Percentiles rank a stretch among this genome's conserved stretches.
phyloP scores from a whole-genome alignment of 345 rosid species.

The Salix exigua region DNA sequence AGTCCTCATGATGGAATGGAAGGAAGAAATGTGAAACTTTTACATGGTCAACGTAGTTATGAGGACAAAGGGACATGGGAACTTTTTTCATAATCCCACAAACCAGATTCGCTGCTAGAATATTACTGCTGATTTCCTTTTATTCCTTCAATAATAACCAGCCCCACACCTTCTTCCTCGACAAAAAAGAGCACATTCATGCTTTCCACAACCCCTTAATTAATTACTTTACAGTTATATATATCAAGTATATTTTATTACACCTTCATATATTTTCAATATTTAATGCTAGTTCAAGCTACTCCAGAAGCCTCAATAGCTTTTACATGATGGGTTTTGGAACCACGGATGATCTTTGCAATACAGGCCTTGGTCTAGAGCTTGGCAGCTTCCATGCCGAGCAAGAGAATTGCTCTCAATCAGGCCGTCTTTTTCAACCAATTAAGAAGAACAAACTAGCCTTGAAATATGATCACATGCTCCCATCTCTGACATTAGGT shows the following conservation, averaged over 20 bases:
- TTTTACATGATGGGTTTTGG: constrained; percentile 21
- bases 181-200: not conserved
- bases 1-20: not conserved
- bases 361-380: constrained; percentile 35
- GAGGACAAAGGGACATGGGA: constrained; percentile 10
- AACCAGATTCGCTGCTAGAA: not conserved
- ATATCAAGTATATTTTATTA: too few relatives aligned
- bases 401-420: not conserved
- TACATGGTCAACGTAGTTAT: constrained; percentile 18
- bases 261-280: not conserved
- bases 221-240: not conserved
- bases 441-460: constrained; percentile 21
- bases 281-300: constrained; percentile 1
- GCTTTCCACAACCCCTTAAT: constrained; percentile 5
- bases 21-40: not conserved
- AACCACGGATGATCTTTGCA: constrained; percentile 20
- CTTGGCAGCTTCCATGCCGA: constrained; percentile 19
- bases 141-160: not conserved
- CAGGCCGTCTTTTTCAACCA: constrained; percentile 5
- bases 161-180: not conserved
- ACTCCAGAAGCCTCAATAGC: not conserved
- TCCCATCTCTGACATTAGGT: constrained; percentile 44
- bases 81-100: constrained; percentile 7
- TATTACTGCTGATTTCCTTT: constrained; percentile 3
- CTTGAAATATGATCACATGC: constrained; percentile 29